Conservation (phyloP, 805 yeast species). For the Candida glaebosa region DNA sequence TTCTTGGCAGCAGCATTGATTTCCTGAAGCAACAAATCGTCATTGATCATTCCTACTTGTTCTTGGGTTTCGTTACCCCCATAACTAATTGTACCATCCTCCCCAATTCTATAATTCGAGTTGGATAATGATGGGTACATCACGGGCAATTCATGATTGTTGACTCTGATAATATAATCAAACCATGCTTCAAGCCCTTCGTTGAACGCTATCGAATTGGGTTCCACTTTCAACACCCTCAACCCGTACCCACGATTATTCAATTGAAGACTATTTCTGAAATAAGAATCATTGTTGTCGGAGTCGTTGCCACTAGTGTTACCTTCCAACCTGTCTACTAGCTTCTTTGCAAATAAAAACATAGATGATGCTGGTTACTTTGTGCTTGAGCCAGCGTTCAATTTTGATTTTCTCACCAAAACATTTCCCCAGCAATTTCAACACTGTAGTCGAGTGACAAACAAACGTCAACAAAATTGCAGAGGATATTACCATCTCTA, state of each 20-base stretch:
- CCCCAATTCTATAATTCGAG: conserved; percentile 31
- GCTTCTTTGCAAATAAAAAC: conserved; percentile 44
- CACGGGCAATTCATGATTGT: conserved; percentile 61
- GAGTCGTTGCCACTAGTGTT: conserved; percentile 10
- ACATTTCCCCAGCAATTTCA: too few species aligned
- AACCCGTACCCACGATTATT: conserved; percentile 42
- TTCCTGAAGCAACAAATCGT: conserved; percentile 41
- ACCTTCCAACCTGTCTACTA: conserved; percentile 39
- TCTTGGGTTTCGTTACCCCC: conserved; percentile 30
- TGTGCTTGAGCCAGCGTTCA: too few species aligned
- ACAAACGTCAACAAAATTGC: too few species aligned
- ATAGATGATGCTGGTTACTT: conserved; percentile 13
- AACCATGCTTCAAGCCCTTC: conserved; percentile 72
- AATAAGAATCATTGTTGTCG: conserved; percentile 29
- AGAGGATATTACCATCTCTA: too few species aligned
- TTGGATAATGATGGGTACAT: conserved; percentile 24
- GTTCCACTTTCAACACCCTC: conserved; percentile 34
- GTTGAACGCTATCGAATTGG: conserved; percentile 32
- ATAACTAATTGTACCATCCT: conserved; percentile 39
- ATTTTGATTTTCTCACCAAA: not conserved
- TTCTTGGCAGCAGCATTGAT: conserved; percentile 29
- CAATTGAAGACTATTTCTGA: conserved; percentile 24
- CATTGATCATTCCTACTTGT: conserved; percentile 38
- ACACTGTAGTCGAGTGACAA: too few species aligned
- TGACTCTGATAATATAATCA: conserved; percentile 79